phyloP scores from a whole-genome alignment of 257 asterid species.

The Anisodus acutangulus region DNA sequence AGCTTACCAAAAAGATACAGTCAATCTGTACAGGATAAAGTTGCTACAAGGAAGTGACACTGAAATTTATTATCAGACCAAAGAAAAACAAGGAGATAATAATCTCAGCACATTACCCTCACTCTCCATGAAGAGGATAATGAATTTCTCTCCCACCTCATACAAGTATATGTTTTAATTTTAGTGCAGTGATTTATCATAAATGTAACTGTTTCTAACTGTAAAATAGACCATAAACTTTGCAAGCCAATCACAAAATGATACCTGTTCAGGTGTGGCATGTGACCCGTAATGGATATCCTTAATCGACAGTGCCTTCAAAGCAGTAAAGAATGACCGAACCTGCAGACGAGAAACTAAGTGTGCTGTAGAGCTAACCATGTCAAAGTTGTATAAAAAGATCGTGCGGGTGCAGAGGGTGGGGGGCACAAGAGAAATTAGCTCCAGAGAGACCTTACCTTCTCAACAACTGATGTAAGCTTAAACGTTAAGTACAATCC shows the following conservation, averaged over 20 bases:
- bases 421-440: not conserved
- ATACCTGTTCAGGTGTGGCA: slow-evolving; percentile 87
- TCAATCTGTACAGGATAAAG: slow-evolving; percentile 17
- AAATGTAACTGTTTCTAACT: slow-evolving; percentile 9
- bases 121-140: not conserved
- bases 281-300: slow-evolving; percentile 73
- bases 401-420: not conserved
- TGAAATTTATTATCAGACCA: not conserved
- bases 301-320: slow-evolving; percentile 73
- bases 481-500: slow-evolving; percentile 90
- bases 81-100: not conserved
- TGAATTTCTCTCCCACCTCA: slow-evolving; percentile 7
- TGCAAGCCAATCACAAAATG: slow-evolving; percentile 22
- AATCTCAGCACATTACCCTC: not conserved
- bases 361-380: slow-evolving; percentile 22
- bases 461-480: slow-evolving; percentile 82
- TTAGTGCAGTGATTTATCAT: not conserved
- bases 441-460: slow-evolving; percentile 50
- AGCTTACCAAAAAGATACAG: not conserved
- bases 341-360: slow-evolving; percentile 51
- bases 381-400: slow-evolving; percentile 24
- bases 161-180: not conserved
- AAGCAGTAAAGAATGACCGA: slow-evolving; percentile 62
- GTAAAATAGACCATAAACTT: not conserved
- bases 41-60: not conserved